Evolutionary conservation across 2,329 filamentous ascomycete genomes (phyloP).

Genomic region (Botrytis aclada): DNA sequence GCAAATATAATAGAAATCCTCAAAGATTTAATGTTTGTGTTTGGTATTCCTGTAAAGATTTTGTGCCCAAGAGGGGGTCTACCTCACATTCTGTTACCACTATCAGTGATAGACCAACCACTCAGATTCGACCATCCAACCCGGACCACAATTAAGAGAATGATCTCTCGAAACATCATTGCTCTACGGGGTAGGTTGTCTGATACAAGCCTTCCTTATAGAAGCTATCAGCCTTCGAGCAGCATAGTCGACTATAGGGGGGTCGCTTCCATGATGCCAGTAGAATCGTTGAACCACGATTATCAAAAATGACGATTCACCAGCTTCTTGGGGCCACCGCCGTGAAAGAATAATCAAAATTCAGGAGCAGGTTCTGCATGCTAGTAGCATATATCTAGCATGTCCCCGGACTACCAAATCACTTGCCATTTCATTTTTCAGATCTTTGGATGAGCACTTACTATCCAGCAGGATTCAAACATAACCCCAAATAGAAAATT

Average conservation of each 20-base stretch:
- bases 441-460: background rate
- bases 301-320: background rate
- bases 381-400: background rate
- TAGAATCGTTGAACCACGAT: background rate
- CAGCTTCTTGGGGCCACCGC: background rate
- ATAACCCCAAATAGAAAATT: background rate
- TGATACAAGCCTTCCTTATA: background rate
- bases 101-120: no score
- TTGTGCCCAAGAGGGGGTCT: background rate
- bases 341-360: background rate
- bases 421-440: background rate
- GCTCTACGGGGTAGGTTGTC: background rate
- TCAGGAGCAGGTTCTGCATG: background rate
- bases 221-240: background rate
- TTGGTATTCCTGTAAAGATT: background rate
- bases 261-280: background rate
- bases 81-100: no score
- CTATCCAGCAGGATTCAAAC: background rate
- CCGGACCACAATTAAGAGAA: background rate
- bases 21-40: background rate
- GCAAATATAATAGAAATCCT: background rate
- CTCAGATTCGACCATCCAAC: no score
- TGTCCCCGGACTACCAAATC: background rate
- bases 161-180: background rate
- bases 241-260: background rate